Evolutionary conservation across 2,329 filamentous ascomycete genomes (phyloP).

Genomic region (Aspergillus sp.): DNA sequence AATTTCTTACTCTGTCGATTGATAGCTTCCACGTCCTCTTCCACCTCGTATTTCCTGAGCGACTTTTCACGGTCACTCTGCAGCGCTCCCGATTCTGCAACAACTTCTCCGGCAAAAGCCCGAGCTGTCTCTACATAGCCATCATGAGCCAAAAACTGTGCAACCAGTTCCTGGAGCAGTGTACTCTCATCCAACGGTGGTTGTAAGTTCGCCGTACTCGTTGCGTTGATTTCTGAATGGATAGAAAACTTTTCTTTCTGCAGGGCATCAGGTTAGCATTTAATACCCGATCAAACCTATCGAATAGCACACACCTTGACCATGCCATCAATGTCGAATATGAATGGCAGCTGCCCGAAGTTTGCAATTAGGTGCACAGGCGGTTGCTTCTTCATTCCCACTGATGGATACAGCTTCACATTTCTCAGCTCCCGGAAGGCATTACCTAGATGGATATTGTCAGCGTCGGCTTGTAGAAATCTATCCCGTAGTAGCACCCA

Average conservation of each 20-base stretch:
- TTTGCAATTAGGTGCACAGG: conserved; percentile 57
- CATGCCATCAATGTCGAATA: conserved; percentile 86
- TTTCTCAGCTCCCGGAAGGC: conserved; percentile 44
- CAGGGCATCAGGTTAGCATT: conserved; percentile 8
- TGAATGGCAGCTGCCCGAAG: conserved; percentile 69
- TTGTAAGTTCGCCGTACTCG: conserved; percentile 56
- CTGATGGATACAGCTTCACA: conserved; percentile 48
- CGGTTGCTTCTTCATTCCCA: conserved; percentile 61
- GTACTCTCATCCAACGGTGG: conserved; percentile 66
- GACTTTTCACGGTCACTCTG: conserved; percentile 50
- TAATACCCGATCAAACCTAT: no score
- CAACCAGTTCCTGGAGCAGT: conserved; percentile 74
- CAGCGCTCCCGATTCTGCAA: conserved; percentile 66
- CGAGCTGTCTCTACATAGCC: conserved; percentile 91
- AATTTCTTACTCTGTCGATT: conserved; percentile 72
- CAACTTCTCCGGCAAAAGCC: conserved; percentile 79
- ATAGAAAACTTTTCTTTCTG: conserved; percentile 60
- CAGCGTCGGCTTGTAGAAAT: background rate
- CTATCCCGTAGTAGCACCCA: conserved; percentile 7
- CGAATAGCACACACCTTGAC: conserved; percentile 59
- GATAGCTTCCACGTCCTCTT: conserved; percentile 80
- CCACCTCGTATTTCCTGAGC: conserved; percentile 60
- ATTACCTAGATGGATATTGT: conserved; percentile 46
- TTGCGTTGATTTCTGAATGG: conserved; percentile 56
- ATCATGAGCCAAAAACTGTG: conserved; percentile 90